Conservation (phyloP, 1,284 basidiomycete species). For the Phlebopus sp. region DNA sequence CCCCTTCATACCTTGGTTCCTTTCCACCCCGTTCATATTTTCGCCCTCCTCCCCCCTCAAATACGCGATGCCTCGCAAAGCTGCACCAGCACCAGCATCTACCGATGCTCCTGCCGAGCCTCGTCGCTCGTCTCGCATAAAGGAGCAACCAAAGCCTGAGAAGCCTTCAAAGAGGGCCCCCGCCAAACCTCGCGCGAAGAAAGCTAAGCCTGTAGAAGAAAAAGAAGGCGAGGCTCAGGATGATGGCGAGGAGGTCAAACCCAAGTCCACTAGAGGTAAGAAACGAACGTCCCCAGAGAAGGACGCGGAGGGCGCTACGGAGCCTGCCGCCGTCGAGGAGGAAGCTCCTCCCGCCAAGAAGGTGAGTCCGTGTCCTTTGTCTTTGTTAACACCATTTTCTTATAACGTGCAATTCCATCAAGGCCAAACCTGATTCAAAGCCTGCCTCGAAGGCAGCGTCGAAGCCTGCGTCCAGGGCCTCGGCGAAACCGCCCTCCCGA, state of each 20-base stretch:
- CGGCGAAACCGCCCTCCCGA: slow-evolving; percentile 36
- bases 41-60: not conserved
- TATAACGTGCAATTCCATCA: not conserved
- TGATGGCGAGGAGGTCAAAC: slow-evolving; percentile 35
- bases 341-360: slow-evolving; percentile 51
- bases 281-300: slow-evolving; percentile 45
- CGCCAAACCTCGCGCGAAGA: slow-evolving; percentile 64
- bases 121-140: slow-evolving; percentile 71
- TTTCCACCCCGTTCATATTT: slow-evolving; percentile 7
- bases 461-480: slow-evolving; percentile 28
- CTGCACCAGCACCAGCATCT: slow-evolving; percentile 38
- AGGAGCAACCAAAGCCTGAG: slow-evolving; percentile 61
- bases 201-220: slow-evolving; percentile 35
- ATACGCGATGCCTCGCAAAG: slow-evolving; percentile 64
- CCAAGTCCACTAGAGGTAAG: slow-evolving; percentile 54
- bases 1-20: slow-evolving; percentile 12
- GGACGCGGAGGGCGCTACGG: slow-evolving; percentile 38
- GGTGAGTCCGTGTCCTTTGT: slow-evolving; percentile 35
- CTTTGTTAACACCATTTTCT: not conserved
- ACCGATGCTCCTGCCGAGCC: slow-evolving; percentile 35
- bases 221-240: slow-evolving; percentile 36
- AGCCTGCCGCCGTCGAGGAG: slow-evolving; percentile 35
- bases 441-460: slow-evolving; percentile 26
- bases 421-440: slow-evolving; percentile 30
- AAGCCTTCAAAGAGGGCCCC: slow-evolving; percentile 49